phyloP scores from a whole-genome alignment of 2,329 filamentous ascomycete genomes.

The Colletotrichum euphorbiae region DNA sequence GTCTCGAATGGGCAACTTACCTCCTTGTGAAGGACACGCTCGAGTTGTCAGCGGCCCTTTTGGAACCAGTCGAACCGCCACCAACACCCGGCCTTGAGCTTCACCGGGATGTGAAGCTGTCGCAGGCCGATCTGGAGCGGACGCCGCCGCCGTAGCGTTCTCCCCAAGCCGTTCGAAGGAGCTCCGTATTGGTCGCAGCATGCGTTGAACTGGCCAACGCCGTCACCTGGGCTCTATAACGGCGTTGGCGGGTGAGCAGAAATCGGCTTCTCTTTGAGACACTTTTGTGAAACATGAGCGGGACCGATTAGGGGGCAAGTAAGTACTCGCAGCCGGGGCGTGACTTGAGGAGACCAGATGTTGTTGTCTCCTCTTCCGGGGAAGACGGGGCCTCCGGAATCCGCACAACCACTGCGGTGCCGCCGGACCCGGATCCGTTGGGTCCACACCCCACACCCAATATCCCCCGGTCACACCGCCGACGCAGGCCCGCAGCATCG shows the following conservation, averaged over 20 bases:
- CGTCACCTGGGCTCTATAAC: conserved; percentile 62
- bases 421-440: not conserved
- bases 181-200: conserved; percentile 56
- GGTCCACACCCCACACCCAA: not conserved
- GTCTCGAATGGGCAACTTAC: conserved; percentile 66
- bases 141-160: conserved; percentile 71
- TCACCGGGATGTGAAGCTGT: conserved; percentile 62
- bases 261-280: not conserved
- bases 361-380: too few species aligned
- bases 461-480: too few species aligned
- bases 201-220: conserved; percentile 64
- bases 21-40: conserved; percentile 63
- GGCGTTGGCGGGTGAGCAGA: not conserved
- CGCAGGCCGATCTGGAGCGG: conserved; percentile 61
- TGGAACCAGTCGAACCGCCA: conserved; percentile 75
- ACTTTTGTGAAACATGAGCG: not conserved
- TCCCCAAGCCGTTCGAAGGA: conserved; percentile 64
- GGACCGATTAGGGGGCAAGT: not conserved
- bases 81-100: conserved; percentile 67
- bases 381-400: too few species aligned
- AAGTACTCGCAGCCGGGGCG: too few species aligned
- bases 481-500: too few species aligned
- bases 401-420: not conserved
- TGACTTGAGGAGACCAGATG: too few species aligned
- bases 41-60: conserved; percentile 69